Base-by-base conservation (phyloP, 2,329 filamentous ascomycete genomes). In the Daldinia sp. region DNA sequence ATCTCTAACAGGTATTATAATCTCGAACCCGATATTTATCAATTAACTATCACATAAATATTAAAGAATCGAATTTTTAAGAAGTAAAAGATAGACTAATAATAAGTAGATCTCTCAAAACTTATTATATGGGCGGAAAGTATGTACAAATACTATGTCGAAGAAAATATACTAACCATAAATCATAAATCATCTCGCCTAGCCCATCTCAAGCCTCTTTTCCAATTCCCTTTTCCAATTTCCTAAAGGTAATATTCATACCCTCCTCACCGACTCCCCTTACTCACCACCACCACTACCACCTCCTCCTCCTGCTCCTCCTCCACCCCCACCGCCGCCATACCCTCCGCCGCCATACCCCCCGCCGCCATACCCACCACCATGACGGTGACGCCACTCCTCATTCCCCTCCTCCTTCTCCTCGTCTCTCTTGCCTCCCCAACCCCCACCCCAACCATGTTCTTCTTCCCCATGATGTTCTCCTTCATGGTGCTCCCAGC, bases 331-430 rank as follows among this genome's bases (percentile, higher is more conserved):
- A n/a, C 27, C 19, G 17, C 51, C 51, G 5, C 53, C 59, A n/a
- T 39, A 35, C 3, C 48, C 47, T 4, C 58, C 49, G 17, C 63
- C 68, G 17, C 63, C 53, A 10, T 66, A n/a, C 3, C 61, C 61
- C 3, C 61, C 61, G 15, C 63, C 57, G 1, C 37, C 19, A n/a
- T 62, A 41, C 3, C 15, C 47, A 1, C 15, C 48, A 10, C 21
- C 29, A 3, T 35, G 2, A 23, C 41, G n/a, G n/a, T n/a, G n/a
- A n/a, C n/a, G n/a, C n/a, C n/a, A n/a, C n/a, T n/a, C n/a, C n/a
- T n/a, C n/a, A n/a, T n/a, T n/a, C n/a, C n/a, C n/a, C n/a, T n/a
- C n/a, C n/a, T n/a, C n/a, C n/a, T n/a, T n/a, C n/a, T n/a, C n/a
- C n/a, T n/a, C n/a, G n/a, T n/a, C n/a, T n/a, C n/a, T n/a, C n/a